A percentile compares a stretch with the other conserved stretches of the same genome.
Evolutionary conservation across 2,329 filamentous ascomycete species (phyloP).

Genomic region (Fusarium sublunatum): DNA sequence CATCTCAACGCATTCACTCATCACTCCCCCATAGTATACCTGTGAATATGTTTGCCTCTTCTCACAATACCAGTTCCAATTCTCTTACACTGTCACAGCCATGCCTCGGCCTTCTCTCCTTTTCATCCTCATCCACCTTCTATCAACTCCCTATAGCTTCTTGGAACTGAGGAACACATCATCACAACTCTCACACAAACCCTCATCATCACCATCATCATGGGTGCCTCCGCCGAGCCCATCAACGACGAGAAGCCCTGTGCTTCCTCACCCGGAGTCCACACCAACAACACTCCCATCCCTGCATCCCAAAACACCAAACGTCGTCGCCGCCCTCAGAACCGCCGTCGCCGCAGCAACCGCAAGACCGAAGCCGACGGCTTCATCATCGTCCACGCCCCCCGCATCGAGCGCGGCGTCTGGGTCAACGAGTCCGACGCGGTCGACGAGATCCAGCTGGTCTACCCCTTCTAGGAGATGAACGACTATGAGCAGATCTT

Average conservation of each 20-base stretch:
- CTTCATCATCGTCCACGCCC: not conserved
- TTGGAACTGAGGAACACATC: not conserved
- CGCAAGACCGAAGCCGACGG: not conserved
- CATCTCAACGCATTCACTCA: too few species aligned
- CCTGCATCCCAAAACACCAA: not conserved
- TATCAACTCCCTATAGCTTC: not conserved
- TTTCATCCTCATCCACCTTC: not conserved
- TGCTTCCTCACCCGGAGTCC: not conserved
- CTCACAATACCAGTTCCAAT: not conserved
- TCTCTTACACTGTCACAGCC: not conserved
- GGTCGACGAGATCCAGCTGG: not conserved
- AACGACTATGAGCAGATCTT: not conserved
- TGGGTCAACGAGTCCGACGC: not conserved
- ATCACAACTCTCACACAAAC: not conserved
- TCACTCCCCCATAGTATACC: too few species aligned
- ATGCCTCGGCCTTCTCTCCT: not conserved
- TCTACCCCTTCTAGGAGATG: not conserved
- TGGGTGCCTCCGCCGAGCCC: not conserved
- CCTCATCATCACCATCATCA: not conserved
- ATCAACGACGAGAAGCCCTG: not conserved
- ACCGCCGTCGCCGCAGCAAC: not conserved
- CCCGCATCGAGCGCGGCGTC: not conserved
- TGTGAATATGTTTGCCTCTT: not conserved
- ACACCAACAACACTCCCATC: not conserved
- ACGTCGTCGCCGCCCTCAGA: too few species aligned